Evolutionary conservation across 169 alveolate genomes (phyloP).

Genomic region (Babesia bovis): DNA sequence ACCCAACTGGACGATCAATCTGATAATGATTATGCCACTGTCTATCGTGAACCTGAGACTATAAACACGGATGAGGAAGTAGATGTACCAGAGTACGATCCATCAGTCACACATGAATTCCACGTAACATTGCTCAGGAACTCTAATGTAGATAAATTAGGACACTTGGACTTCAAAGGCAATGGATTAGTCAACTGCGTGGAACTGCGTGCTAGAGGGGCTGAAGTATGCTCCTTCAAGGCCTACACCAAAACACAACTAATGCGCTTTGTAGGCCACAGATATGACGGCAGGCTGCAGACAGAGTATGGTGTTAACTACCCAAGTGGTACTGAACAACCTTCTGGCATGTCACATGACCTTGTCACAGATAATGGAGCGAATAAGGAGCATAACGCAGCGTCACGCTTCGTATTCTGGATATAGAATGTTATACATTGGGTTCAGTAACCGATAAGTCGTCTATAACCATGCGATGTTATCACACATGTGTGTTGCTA

Average conservation of each 20-base stretch:
- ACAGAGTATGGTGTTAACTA: slow-evolving; percentile 25
- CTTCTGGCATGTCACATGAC: slow-evolving; percentile 40
- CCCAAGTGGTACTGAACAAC: slow-evolving; percentile 27
- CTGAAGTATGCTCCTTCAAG: slow-evolving; percentile 50
- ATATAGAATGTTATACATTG: slow-evolving; percentile 7
- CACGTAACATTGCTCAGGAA: slow-evolving; percentile 64
- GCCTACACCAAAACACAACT: slow-evolving; percentile 45
- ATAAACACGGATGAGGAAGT: background rate
- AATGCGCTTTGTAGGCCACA: slow-evolving; percentile 41
- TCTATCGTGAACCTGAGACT: background rate
- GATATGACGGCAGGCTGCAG: slow-evolving; percentile 39
- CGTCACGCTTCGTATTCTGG: slow-evolving; percentile 60
- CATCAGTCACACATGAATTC: slow-evolving; percentile 47
- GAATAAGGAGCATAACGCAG: background rate
- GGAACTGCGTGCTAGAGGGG: slow-evolving; percentile 60
- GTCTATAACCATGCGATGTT: no score
- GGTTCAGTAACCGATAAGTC: no score
- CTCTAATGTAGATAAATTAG: slow-evolving; percentile 11
- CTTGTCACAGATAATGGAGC: slow-evolving; percentile 39
- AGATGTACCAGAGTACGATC: slow-evolving; percentile 37
- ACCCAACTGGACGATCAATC: background rate
- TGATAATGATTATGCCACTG: background rate
- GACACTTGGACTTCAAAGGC: slow-evolving; percentile 5
- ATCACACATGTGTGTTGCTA: no score
- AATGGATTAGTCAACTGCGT: slow-evolving; percentile 45